Conservation (phyloP, 495 filamentous ascomycete species). For the Podospora tetraspora region DNA sequence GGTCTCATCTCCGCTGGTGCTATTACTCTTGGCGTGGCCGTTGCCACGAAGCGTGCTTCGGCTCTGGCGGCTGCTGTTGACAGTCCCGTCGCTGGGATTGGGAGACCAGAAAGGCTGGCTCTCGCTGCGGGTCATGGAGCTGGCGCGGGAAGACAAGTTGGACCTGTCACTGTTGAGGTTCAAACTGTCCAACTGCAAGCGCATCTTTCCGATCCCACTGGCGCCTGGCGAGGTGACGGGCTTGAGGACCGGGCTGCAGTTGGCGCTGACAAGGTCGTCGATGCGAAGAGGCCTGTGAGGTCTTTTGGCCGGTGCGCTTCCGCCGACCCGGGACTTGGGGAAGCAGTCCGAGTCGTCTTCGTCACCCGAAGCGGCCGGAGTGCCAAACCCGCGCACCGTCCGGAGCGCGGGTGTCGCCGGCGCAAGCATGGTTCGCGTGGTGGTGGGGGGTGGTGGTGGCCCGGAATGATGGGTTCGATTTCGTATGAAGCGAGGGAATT, state of each 20-base stretch:
- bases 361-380: conserved; percentile 76
- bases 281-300: conserved; percentile 28
- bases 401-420: conserved; percentile 58
- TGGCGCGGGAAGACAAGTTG: conserved; percentile 37
- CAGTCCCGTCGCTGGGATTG: conserved; percentile 22
- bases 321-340: conserved; percentile 32
- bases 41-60: conserved; percentile 22
- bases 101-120: conserved; percentile 26
- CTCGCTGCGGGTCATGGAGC: conserved; percentile 41
- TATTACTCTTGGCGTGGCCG: conserved; percentile 24
- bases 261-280: conserved; percentile 52
- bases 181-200: conserved; percentile 62
- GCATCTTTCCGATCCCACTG: conserved; percentile 71
- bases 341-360: conserved; percentile 70
- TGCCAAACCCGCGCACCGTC: conserved; percentile 70
- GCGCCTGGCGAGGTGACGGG: conserved; percentile 50
- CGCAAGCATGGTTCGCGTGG: conserved; percentile 28
- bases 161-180: conserved; percentile 48
- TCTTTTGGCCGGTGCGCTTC: conserved; percentile 28
- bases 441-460: neutral
- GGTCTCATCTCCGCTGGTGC: conserved; percentile 37
- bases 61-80: conserved; percentile 18
- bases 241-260: conserved; percentile 57
- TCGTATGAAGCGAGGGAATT: conserved; percentile 12
- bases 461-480: neutral